These are phyloP conservation scores for Fusarium torreyae DNA, from an alignment of 2,329 filamentous ascomycete species.

Conservation along the genomic window DNA sequence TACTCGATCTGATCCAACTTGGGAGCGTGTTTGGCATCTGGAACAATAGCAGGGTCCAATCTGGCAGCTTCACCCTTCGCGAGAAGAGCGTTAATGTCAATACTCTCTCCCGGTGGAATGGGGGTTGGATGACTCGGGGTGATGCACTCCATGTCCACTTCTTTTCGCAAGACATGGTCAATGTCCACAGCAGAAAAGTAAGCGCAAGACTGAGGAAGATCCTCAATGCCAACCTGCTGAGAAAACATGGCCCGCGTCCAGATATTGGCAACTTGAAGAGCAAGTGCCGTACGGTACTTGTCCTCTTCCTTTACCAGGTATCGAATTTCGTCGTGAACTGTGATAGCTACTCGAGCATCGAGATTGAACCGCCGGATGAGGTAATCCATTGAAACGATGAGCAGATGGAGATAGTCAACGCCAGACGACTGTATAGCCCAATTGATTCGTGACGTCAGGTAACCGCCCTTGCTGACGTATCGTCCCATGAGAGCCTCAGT, in stretches of 20 bases:
- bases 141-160: slow-evolving; percentile 97
- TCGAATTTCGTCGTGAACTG: slow-evolving; percentile 97
- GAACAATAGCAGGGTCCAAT: slow-evolving; percentile 76
- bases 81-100: slow-evolving; percentile 87
- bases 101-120: slow-evolving; percentile 87
- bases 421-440: slow-evolving; percentile 99
- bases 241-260: slow-evolving; percentile 99
- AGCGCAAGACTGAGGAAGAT: slow-evolving; percentile 93
- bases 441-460: slow-evolving; percentile 97
- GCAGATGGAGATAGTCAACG: slow-evolving; percentile 95
- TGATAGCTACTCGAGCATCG: slow-evolving; percentile 87
- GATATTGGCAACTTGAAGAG: slow-evolving; percentile 91
- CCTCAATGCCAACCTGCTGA: slow-evolving; percentile 95
- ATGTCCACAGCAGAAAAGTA: slow-evolving; percentile 98
- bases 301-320: slow-evolving; percentile 91
- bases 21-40: slow-evolving; percentile 68
- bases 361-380: slow-evolving; percentile 88
- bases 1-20: slow-evolving; percentile 76
- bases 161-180: slow-evolving; percentile 95
- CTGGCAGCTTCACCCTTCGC: slow-evolving; percentile 77
- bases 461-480: slow-evolving; percentile 89
- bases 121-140: slow-evolving; percentile 86
- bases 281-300: slow-evolving; percentile 91
- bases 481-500: slow-evolving; percentile 94
- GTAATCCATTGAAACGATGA: slow-evolving; percentile 96